Evolutionary conservation across 1,139 yeast genomes (phyloP).

Genomic region (Candida frijolesensis): DNA sequence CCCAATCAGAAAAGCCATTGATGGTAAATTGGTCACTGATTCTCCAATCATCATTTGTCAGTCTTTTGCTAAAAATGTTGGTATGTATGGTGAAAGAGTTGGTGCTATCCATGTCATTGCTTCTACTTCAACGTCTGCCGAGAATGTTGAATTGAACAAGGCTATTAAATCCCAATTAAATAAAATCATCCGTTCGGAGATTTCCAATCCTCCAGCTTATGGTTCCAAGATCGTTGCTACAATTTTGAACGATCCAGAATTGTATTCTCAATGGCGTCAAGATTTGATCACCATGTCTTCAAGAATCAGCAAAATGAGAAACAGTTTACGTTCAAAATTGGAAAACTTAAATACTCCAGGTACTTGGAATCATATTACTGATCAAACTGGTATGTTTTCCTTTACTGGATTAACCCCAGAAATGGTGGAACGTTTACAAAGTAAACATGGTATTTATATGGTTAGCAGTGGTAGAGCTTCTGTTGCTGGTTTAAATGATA

Average conservation of each 20-base stretch:
- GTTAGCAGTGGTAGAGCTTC: constrained; percentile 90
- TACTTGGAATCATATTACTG: constrained; percentile 89
- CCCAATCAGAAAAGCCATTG: constrained; percentile 82
- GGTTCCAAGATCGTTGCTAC: constrained; percentile 92
- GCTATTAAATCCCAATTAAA: constrained; percentile 78
- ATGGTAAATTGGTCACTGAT: constrained; percentile 34
- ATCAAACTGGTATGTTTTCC: constrained; percentile 96
- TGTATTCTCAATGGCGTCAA: constrained; percentile 78
- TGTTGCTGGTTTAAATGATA: constrained; percentile 87
- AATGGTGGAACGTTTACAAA: constrained; percentile 79
- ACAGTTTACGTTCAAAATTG: constrained; percentile 60
- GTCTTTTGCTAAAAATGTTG: constrained; percentile 97
- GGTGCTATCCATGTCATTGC: constrained; percentile 85
- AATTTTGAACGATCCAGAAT: constrained; percentile 64
- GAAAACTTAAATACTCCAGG: constrained; percentile 74
- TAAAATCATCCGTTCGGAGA: constrained; percentile 76
- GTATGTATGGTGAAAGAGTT: constrained; percentile 97
- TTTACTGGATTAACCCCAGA: constrained; percentile 83
- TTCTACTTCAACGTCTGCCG: constrained; percentile 44
- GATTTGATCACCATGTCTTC: constrained; percentile 89
- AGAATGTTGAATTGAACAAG: constrained; percentile 28
- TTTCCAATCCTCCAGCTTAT: constrained; percentile 93
- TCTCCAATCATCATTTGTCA: constrained; percentile 77
- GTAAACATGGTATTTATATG: constrained; percentile 75
- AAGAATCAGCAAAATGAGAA: constrained; percentile 80